Evolutionary conservation across 352 stramenopile genomes (phyloP), one percentile per base, ranked within the genome.

Genomic region (Pythium insidiosum): DNA sequence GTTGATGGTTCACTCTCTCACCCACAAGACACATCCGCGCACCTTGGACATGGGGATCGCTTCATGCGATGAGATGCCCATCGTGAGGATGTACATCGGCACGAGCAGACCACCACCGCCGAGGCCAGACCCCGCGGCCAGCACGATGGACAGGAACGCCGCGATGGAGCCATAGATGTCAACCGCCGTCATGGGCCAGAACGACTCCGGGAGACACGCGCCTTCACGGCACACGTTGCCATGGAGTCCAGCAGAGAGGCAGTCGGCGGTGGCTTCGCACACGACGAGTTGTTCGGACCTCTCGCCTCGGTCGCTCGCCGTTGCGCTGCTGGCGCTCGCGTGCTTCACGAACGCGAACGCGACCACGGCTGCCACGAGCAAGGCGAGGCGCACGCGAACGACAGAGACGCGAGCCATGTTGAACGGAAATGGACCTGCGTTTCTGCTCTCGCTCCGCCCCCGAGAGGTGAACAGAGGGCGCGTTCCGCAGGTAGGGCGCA

Each of bases 31-130:
- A n/a, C n/a, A n/a, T n/a, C n/a, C n/a, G n/a, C n/a, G n/a, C n/a
- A n/a, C n/a, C 52, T 92, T 92, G 38, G 76, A 89, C 33, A 92
- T 53, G 47, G 79, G 79, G 36, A 92, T 82, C 10, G 79, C 79
- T 45, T 92, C 76, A 45, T 89, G 76, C 3, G 79, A 86, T 22
- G 70, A 84, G 33, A 88, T 56, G 10, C 58, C 56, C 64, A 89
- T 83, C 12, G 79, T 58, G 30, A 92, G 60, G 30, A 92, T 88
- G 56, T 89, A 92, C 7, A 81, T 39, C 9, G 79, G 79, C 29
- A 92, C 77, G 15, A 92, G 59, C 31, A 92, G 44, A 0, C 79
- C 79, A 7, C 79, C 79, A n/a, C 79, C 79, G 18, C 79, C 79
- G 11, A 92, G 61, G 4, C 79, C 79, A 0, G 73, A 84, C 33